Evolutionary conservation across 1,284 basidiomycete species (phyloP).

Genomic region (Dichomitus squalens): DNA sequence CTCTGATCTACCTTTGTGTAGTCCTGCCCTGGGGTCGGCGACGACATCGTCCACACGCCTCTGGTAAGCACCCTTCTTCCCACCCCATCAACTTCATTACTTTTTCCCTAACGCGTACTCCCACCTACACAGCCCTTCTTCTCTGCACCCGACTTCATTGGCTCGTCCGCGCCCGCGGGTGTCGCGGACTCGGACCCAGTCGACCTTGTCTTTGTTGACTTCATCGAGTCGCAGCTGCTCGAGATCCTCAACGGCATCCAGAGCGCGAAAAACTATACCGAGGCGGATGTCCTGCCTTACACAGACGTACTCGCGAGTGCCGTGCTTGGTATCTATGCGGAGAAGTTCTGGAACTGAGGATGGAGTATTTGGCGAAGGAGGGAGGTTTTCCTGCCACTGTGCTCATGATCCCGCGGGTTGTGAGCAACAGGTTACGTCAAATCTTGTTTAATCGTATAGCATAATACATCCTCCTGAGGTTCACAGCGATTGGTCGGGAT

Average conservation of each 20-base stretch:
- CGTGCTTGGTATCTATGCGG: slow-evolving; percentile 63
- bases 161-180: slow-evolving; percentile 51
- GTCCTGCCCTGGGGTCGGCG: slow-evolving; percentile 72
- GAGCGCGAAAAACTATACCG: slow-evolving; percentile 50
- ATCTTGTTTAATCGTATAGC: no score
- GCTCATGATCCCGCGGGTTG: no score
- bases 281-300: slow-evolving; percentile 53
- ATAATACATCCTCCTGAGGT: no score
- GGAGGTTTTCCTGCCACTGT: no score
- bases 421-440: no score
- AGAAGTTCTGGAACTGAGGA: slow-evolving; percentile 56
- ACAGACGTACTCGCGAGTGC: slow-evolving; percentile 50
- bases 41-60: slow-evolving; percentile 64
- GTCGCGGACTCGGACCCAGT: slow-evolving; percentile 52
- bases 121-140: slow-evolving; percentile 56
- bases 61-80: slow-evolving; percentile 30
- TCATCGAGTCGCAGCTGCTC: slow-evolving; percentile 58
- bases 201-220: slow-evolving; percentile 73
- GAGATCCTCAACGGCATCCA: slow-evolving; percentile 57
- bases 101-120: not conserved
- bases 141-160: slow-evolving; percentile 56
- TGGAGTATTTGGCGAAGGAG: not conserved
- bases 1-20: slow-evolving; percentile 26
- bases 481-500: no score
- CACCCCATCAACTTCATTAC: no score